A percentile compares a stretch with the other conserved stretches of the same genome.
Evolutionary conservation across 1,284 basidiomycete genomes (phyloP).

Genomic region (Ustilago loliicola): DNA sequence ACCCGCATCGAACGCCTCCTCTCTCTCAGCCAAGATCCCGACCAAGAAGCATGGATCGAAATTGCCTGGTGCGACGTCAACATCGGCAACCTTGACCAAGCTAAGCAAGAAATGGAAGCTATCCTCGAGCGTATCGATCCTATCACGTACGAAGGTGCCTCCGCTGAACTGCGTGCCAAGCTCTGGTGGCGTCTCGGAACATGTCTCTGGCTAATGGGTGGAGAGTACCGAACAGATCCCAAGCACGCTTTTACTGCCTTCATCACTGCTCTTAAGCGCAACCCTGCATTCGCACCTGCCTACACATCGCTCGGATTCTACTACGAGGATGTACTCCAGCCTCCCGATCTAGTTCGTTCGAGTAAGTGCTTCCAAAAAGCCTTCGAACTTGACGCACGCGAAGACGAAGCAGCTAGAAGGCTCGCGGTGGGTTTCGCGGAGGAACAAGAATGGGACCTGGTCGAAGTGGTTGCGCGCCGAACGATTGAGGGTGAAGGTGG

Average conservation of each 20-base stretch:
- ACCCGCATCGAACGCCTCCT: slow-evolving; percentile 67
- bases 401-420: slow-evolving; percentile 84
- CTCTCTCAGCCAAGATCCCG: slow-evolving; percentile 72
- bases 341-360: slow-evolving; percentile 85
- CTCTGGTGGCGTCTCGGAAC: slow-evolving; percentile 87
- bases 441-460: slow-evolving; percentile 94
- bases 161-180: slow-evolving; percentile 75
- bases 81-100: slow-evolving; percentile 74
- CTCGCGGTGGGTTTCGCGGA: slow-evolving; percentile 91
- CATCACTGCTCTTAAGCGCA: slow-evolving; percentile 84
- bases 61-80: slow-evolving; percentile 86
- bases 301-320: slow-evolving; percentile 94
- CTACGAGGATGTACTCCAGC: slow-evolving; percentile 80
- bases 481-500: slow-evolving; percentile 82
- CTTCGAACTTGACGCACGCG: slow-evolving; percentile 92
- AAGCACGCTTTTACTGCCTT: slow-evolving; percentile 75
- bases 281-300: slow-evolving; percentile 84
- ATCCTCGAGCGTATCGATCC: slow-evolving; percentile 77
- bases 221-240: slow-evolving; percentile 71
- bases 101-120: slow-evolving; percentile 75
- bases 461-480: slow-evolving; percentile 89
- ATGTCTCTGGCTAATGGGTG: slow-evolving; percentile 81
- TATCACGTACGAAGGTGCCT: slow-evolving; percentile 36
- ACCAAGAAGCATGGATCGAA: slow-evolving; percentile 84
- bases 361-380: slow-evolving; percentile 98